Conservation (phyloP, 164 flowering plant species). For the Umbellularia californica region DNA sequence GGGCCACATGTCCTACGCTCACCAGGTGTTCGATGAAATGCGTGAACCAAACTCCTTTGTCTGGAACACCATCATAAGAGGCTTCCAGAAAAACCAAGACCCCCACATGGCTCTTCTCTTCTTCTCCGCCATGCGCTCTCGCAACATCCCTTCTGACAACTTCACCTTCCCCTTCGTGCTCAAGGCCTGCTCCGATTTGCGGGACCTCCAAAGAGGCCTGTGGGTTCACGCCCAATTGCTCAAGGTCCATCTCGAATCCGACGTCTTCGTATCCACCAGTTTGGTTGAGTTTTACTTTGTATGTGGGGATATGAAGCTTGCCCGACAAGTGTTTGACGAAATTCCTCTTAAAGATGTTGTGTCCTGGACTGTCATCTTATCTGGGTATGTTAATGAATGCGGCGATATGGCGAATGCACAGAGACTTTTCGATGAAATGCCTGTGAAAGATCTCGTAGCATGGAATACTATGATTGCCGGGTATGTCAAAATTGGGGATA, state of each 20-base stretch:
- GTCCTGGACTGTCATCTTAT: conserved; percentile 21
- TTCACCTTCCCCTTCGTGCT: conserved; percentile 31
- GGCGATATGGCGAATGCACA: conserved; percentile 23
- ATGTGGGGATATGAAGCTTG: conserved; percentile 8
- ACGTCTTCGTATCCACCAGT: conserved; percentile 23
- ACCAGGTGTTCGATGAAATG: conserved; percentile 28
- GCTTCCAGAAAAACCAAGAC: conserved; percentile 23
- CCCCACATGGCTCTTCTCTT: conserved; percentile 17
- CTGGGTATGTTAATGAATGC: conserved; percentile 19
- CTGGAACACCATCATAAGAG: conserved; percentile 30
- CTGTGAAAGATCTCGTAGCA: conserved; percentile 21
- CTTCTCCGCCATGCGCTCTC: conserved; percentile 18
- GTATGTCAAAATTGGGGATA: conserved; percentile 18
- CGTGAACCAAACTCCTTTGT: conserved; percentile 27
- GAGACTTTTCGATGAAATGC: conserved; percentile 21
- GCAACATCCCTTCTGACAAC: conserved; percentile 14
- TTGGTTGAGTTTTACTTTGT: conserved; percentile 25
- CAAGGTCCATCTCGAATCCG: conserved; percentile 19
- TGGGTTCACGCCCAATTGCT: conserved; percentile 23
- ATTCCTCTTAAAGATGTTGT: conserved; percentile 23
- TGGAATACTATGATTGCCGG: conserved; percentile 21
- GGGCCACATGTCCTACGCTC: conserved; percentile 24
- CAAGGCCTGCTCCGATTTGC: conserved; percentile 21
- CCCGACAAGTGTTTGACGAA: conserved; percentile 18
- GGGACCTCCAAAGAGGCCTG: conserved; percentile 16